Evolutionary conservation across 768 basidiomycete species (phyloP).

Genomic region (Pleurotus pulmonarius): DNA sequence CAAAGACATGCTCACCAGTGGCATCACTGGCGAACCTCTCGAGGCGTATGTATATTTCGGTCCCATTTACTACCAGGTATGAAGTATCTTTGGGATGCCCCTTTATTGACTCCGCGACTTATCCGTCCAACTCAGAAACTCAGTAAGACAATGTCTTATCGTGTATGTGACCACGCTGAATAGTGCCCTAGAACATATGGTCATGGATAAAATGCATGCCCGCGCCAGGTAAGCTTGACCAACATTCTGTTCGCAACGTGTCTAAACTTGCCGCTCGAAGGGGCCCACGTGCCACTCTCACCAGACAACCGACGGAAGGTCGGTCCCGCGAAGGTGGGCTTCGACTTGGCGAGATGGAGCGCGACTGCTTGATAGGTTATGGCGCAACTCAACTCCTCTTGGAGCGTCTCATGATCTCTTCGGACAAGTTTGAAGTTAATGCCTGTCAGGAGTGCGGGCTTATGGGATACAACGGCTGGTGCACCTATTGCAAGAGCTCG

Average conservation of each 20-base stretch:
- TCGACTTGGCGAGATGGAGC: conserved; percentile 98
- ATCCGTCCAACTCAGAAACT: conserved; percentile 63
- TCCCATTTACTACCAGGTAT: conserved; percentile 94
- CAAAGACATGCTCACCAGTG: conserved; percentile 99
- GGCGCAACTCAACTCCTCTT: conserved; percentile 97
- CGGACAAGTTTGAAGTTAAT: conserved; percentile 96
- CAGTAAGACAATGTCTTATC: conserved; percentile 50
- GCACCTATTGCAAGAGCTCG: conserved; percentile 96
- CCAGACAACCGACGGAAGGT: conserved; percentile 97
- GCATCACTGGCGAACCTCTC: conserved; percentile 94
- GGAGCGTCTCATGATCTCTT: conserved; percentile 98
- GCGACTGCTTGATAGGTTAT: conserved; percentile 96
- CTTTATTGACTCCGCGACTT: conserved; percentile 8
- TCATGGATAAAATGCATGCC: conserved; percentile 99
- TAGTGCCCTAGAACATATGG: conserved; percentile 80
- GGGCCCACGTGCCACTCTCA: conserved; percentile 93
- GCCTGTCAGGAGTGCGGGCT: conserved; percentile 93
- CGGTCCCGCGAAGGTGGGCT: conserved; percentile 96
- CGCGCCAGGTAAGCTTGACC: conserved; percentile 67
- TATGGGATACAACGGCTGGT: conserved; percentile 95
- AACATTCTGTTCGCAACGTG: no score
- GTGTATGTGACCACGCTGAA: background rate
- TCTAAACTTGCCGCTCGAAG: conserved; percentile 31
- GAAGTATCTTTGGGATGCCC: conserved; percentile 12
- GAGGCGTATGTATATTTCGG: conserved; percentile 99